Base-by-base conservation (phyloP, 352 stramenopile genomes). In the Phytophthora syringae region DNA sequence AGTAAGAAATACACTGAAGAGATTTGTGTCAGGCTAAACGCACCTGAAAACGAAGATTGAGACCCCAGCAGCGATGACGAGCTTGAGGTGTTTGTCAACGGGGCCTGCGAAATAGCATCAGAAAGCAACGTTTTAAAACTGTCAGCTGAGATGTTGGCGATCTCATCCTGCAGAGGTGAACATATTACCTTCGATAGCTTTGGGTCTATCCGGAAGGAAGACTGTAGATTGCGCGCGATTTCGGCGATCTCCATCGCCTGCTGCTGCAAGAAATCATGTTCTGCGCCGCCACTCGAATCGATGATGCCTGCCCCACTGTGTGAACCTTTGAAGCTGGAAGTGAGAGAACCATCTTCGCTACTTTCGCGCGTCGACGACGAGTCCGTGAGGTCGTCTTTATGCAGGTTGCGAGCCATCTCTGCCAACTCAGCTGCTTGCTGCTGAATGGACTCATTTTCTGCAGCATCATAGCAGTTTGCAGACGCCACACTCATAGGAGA, bases 231-330 rank as follows among this genome's bases (percentile, higher is more conserved):
- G 18, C 81, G 74, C 12, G 82, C 80, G 37, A 89, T 86, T 50
- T 88, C 82, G 0, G 75, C 80, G 12, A 91, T 64, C 60, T 91
- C 82, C 60, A 85, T 84, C 13, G 80, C 75, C 60, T 89, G 76
- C 47, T 84, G 77, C 60, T 89, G 73, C 32, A 88, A 67, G 54
- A 76, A 77, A 9, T 84, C 75, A 55, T 82, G 85, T 40, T 56
- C 60, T 52, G 52, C 24, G 20, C 48, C 57, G 12, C 25, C 58
- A 53, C 27, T 49, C 13, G 60, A 66, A 16, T 70, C 70, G 34
- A 62, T 55, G 7, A 60, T 50, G 22, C 66, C 42, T 20, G 27
- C n/a, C 9, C 56, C 34, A 50, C 39, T 67, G 13, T 76, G 48
- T 12, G 57, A 68, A 18, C 53, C 70, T 49, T 69, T 67, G 32